Conservation (phyloP, 2,329 filamentous ascomycete genomes). For the Fusarium nurragi region DNA sequence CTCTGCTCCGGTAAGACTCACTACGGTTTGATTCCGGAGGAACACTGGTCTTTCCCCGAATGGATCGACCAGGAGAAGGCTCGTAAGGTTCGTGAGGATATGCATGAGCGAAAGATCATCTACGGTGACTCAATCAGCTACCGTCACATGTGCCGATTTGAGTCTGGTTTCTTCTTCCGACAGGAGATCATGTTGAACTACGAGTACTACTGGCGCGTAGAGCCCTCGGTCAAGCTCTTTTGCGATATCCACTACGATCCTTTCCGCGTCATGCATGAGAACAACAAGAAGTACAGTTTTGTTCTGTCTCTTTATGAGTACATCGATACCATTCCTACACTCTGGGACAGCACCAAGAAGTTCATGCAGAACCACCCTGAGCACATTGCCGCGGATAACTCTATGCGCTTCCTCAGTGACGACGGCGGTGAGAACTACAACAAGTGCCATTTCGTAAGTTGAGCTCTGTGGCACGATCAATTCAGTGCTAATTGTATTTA, state of each 20-base stretch:
- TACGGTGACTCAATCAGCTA: conserved; percentile 98
- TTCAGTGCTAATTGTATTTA: conserved; percentile 51
- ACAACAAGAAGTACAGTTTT: conserved; percentile 98
- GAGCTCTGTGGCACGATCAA: not conserved
- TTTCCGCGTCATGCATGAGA: conserved; percentile 95
- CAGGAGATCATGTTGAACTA: conserved; percentile 94
- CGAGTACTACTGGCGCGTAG: conserved; percentile 99
- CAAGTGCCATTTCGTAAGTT: conserved; percentile 90
- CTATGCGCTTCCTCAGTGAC: conserved; percentile 90
- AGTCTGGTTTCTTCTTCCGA: conserved; percentile 99
- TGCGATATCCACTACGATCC: conserved; percentile 96
- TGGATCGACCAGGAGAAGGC: conserved; percentile 97
- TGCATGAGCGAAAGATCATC: conserved; percentile 94
- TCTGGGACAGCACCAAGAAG: conserved; percentile 95
- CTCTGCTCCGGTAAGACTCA: conserved; percentile 92
- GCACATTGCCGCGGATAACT: conserved; percentile 85
- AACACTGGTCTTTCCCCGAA: conserved; percentile 97
- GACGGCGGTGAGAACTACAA: conserved; percentile 94
- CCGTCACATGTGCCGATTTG: conserved; percentile 99
- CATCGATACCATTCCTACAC: conserved; percentile 91
- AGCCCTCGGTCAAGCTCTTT: conserved; percentile 95
- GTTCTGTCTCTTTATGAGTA: conserved; percentile 97
- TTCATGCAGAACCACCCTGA: conserved; percentile 92
- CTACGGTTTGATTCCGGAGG: conserved; percentile 87
- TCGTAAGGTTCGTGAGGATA: conserved; percentile 88